phyloP scores from a whole-genome alignment of 1,284 basidiomycete species.

The Chalciporus sp. region DNA sequence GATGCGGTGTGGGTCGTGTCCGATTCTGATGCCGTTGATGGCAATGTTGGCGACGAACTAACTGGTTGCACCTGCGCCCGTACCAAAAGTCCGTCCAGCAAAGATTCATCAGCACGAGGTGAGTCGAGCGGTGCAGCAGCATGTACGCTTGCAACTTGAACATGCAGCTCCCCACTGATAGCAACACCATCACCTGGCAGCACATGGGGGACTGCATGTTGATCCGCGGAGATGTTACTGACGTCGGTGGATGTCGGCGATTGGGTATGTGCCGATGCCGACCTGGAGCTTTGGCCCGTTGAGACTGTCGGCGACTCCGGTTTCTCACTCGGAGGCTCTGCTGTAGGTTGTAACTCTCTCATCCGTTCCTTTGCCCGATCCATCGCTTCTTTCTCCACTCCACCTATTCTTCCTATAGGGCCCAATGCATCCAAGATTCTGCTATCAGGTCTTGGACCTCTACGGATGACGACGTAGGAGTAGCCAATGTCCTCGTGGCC shows the following conservation, averaged over 20 bases:
- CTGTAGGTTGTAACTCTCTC: slow-evolving; percentile 27
- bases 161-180: slow-evolving; percentile 13
- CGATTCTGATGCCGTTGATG: slow-evolving; percentile 21
- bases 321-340: slow-evolving; percentile 20
- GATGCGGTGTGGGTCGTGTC: slow-evolving; percentile 13
- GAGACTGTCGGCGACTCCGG: slow-evolving; percentile 31
- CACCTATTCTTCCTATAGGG: slow-evolving; percentile 65
- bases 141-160: slow-evolving; percentile 18
- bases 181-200: slow-evolving; percentile 42
- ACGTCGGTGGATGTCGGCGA: slow-evolving; percentile 17
- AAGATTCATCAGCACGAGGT: slow-evolving; percentile 31
- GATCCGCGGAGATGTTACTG: slow-evolving; percentile 31
- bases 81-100: slow-evolving; percentile 14
- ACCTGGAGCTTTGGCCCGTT: slow-evolving; percentile 6
- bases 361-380: slow-evolving; percentile 26
- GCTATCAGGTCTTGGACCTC: slow-evolving; percentile 67
- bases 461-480: slow-evolving; percentile 88
- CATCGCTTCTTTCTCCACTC: slow-evolving; percentile 49
- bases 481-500: slow-evolving; percentile 89
- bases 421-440: slow-evolving; percentile 31
- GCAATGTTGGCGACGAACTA: slow-evolving; percentile 7
- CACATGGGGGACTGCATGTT: slow-evolving; percentile 46
- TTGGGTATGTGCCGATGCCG: slow-evolving; percentile 15
- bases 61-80: slow-evolving; percentile 19
- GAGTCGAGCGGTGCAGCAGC: slow-evolving; percentile 21